Evolutionary conservation across 1,284 basidiomycete genomes (phyloP).

Genomic region (Cystobasidiaceae sp.): DNA sequence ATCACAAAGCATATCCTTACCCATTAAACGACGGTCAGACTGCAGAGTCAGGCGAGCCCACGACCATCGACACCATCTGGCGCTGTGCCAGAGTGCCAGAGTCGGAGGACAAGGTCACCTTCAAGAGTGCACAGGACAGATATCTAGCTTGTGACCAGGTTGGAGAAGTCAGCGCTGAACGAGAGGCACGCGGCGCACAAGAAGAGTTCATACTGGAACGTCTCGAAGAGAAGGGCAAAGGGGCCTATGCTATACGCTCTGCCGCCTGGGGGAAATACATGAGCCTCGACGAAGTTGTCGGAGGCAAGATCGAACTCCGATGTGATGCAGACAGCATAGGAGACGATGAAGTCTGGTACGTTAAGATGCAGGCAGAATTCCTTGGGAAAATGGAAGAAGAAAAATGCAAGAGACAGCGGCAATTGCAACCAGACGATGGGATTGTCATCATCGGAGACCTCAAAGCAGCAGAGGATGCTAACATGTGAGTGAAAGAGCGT

Average conservation of each 20-base stretch:
- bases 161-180: conserved; percentile 70
- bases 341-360: conserved; percentile 72
- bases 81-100: conserved; percentile 74
- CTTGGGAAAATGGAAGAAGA: conserved; percentile 78
- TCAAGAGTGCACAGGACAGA: conserved; percentile 76
- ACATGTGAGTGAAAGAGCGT: conserved; percentile 48
- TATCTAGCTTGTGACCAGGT: conserved; percentile 78
- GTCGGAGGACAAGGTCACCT: conserved; percentile 64
- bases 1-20: conserved; percentile 57
- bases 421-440: conserved; percentile 52
- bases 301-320: conserved; percentile 65
- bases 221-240: conserved; percentile 58
- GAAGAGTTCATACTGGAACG: conserved; percentile 68
- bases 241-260: conserved; percentile 59
- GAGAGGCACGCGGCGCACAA: conserved; percentile 72
- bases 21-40: conserved; percentile 62
- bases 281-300: conserved; percentile 72
- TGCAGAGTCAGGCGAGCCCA: conserved; percentile 62
- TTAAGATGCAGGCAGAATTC: conserved; percentile 85
- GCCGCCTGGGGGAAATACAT: conserved; percentile 80
- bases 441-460: conserved; percentile 51
- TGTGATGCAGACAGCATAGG: conserved; percentile 76
- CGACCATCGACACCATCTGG: conserved; percentile 80
- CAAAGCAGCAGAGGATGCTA: conserved; percentile 40
- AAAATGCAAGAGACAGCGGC: conserved; percentile 66